phyloP scores from a whole-genome alignment of 352 stramenopile genomes.

The Salisapilia sapeloensis region DNA sequence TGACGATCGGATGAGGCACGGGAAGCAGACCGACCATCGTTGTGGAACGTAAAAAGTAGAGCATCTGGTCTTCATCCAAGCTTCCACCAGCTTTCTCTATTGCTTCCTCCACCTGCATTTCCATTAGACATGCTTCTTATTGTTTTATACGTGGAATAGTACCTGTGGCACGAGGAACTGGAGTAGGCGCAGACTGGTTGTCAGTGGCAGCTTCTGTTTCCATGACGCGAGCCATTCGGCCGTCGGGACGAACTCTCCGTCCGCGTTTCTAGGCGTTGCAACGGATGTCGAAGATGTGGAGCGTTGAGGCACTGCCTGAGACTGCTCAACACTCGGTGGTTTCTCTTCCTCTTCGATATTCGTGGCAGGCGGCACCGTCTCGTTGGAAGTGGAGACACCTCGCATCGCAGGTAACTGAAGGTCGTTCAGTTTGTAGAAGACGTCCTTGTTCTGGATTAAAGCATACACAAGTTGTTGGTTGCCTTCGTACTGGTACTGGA shows the following conservation, averaged over 20 bases:
- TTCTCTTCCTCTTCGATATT: slow-evolving; percentile 4
- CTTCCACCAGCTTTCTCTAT: slow-evolving; percentile 66
- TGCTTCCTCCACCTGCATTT: slow-evolving; percentile 34
- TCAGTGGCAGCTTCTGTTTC: slow-evolving; percentile 90
- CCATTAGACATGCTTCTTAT: neutral
- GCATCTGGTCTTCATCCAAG: slow-evolving; percentile 91
- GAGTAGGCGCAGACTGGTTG: slow-evolving; percentile 89
- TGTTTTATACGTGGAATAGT: neutral
- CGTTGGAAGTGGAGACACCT: slow-evolving; percentile 5
- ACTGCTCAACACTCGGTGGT: no score
- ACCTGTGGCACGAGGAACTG: slow-evolving; percentile 89
- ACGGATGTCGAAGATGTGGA: slow-evolving; percentile 1
- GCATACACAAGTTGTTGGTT: slow-evolving; percentile 97
- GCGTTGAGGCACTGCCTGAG: slow-evolving; percentile 1
- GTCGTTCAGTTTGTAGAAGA: slow-evolving; percentile 85
- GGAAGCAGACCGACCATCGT: slow-evolving; percentile 97
- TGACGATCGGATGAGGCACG: slow-evolving; percentile 96
- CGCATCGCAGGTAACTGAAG: slow-evolving; percentile 81
- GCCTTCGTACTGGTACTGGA: slow-evolving; percentile 96
- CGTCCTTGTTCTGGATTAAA: slow-evolving; percentile 93
- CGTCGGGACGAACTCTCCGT: slow-evolving; percentile 73
- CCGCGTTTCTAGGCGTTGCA: slow-evolving; percentile 12
- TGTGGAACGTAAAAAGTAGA: slow-evolving; percentile 93
- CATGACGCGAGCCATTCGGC: slow-evolving; percentile 89
- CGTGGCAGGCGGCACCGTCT: neutral